Base-by-base conservation (phyloP, 176 grass and related monocot genomes). In the Musa itinerans region DNA sequence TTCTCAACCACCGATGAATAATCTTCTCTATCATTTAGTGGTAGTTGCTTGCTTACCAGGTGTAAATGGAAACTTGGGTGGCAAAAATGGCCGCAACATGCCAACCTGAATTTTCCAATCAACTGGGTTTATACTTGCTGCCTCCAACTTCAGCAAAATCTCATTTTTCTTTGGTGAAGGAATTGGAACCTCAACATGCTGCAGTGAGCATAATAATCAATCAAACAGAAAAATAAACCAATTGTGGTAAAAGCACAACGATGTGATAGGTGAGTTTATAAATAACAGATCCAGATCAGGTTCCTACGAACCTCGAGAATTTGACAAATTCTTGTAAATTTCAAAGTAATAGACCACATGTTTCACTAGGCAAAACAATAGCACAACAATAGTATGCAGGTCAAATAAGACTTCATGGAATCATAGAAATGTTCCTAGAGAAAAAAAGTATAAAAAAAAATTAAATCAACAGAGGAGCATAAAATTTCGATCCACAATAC, bases 91-190 rank as follows among this genome's bases (percentile, higher is more conserved):
- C 2, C 81, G 78, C 10, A 90, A 12, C 13, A 84, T 25, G 0
- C 66, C 84, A 15, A 68, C 77, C 53, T 89, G 87, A 67, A 89
- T 68, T 29, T 10, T 73, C 72, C 83, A 85, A 29, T 89, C 87
- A 16, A 58, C 57, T 77, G 65, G 87, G 17, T 85, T 85, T 34
- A 85, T 76, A 75, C 85, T 82, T 54, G 48, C 48, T 11, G 85
- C 85, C 69, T 85, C 50, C 34, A 90, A 56, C 72, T 80, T 87
- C 69, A 90, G 58, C 17, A 90, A 83, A 50, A 82, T 61, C 69
- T 84, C 81, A 77, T 87, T 68, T 70, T 87, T 87, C 67, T 85
- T 90, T 1, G 80, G 72, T 4, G 71, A 81, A 24, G 88, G 85
- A 69, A 87, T 50, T 6, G 85, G 81, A 65, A 87, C 76, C 15